phyloP scores from a whole-genome alignment of 2,329 filamentous ascomycete species.

The Diaporthe nobilis region DNA sequence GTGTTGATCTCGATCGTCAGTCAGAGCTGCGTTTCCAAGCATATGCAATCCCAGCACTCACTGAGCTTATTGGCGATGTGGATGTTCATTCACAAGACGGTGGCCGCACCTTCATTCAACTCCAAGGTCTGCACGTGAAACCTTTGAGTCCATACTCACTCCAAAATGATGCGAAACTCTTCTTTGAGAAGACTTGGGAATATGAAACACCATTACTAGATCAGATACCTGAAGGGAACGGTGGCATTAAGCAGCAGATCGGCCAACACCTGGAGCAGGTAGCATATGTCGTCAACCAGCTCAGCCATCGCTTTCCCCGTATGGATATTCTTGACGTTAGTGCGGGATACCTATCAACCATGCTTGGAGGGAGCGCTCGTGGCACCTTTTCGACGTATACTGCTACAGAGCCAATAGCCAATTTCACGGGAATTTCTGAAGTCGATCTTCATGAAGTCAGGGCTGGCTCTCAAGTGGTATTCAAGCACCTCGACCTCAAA shows the following conservation, averaged over 20 bases:
- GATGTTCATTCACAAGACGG: conserved; percentile 26
- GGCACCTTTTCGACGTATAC: not conserved
- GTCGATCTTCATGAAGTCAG: not conserved
- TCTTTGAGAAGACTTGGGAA: conserved; percentile 20
- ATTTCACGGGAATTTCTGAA: not conserved
- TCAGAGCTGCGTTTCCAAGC: not conserved
- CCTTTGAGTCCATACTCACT: conserved; percentile 29
- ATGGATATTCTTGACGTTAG: conserved; percentile 55
- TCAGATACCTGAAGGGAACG: not conserved
- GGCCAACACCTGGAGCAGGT: not conserved
- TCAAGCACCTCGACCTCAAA: not conserved
- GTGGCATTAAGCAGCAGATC: not conserved
- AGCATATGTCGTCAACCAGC: conserved; percentile 49
- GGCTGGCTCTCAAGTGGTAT: not conserved
- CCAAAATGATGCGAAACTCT: conserved; percentile 32
- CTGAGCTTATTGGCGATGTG: conserved; percentile 29
- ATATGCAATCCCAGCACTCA: not conserved
- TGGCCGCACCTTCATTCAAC: conserved; percentile 28
- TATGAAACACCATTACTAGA: not conserved
- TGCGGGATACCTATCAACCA: not conserved
- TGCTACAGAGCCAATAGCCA: not conserved
- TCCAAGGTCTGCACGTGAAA: conserved; percentile 32
- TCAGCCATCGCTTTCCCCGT: conserved; percentile 49
- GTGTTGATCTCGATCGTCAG: not conserved
- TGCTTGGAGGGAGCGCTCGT: not conserved